A percentile compares a stretch with the other conserved stretches of the same genome.
phyloP scores from a whole-genome alignment of 805 yeast genomes.

The Limtongozyma cylindracea region DNA sequence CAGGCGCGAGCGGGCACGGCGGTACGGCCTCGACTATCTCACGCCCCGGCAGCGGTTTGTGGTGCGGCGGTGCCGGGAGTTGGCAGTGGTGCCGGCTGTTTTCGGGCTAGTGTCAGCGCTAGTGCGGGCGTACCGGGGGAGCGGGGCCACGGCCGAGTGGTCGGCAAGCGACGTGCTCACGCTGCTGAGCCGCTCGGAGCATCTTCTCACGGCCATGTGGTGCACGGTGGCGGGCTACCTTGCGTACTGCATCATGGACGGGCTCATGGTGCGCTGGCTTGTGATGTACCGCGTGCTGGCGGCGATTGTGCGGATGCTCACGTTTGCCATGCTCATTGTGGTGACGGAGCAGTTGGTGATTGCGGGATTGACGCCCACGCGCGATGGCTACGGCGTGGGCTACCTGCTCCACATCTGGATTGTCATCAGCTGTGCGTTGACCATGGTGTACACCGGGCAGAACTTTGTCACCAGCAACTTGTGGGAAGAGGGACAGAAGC shows the following conservation, averaged over 20 bases:
- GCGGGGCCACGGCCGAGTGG: too few relatives aligned
- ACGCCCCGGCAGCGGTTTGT: too few relatives aligned
- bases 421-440: slow-evolving; percentile 60
- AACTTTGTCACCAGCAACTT: slow-evolving; percentile 68
- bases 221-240: slow-evolving; percentile 71
- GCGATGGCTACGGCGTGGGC: slow-evolving; percentile 38
- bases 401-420: slow-evolving; percentile 83
- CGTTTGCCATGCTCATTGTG: slow-evolving; percentile 53
- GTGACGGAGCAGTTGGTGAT: slow-evolving; percentile 45
- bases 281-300: slow-evolving; percentile 76
- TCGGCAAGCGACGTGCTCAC: slow-evolving; percentile 15
- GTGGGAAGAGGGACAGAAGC: slow-evolving; percentile 18
- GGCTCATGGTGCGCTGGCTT: slow-evolving; percentile 82
- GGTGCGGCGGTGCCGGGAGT: too few relatives aligned
- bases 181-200: slow-evolving; percentile 50
- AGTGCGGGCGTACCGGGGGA: too few relatives aligned
- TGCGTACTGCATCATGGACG: slow-evolving; percentile 65
- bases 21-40: too few relatives aligned
- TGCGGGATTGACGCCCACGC: slow-evolving; percentile 29
- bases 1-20: too few relatives aligned
- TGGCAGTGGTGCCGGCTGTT: too few relatives aligned
- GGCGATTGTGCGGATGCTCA: slow-evolving; percentile 65
- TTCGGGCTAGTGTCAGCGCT: too few relatives aligned
- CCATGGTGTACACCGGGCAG: slow-evolving; percentile 61
- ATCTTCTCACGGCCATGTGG: slow-evolving; percentile 74